Percentiles rank a stretch among this genome's conserved stretches.
Evolutionary conservation across 1,139 yeast genomes (phyloP).

Genomic region (Saccharomyces hybrid): DNA sequence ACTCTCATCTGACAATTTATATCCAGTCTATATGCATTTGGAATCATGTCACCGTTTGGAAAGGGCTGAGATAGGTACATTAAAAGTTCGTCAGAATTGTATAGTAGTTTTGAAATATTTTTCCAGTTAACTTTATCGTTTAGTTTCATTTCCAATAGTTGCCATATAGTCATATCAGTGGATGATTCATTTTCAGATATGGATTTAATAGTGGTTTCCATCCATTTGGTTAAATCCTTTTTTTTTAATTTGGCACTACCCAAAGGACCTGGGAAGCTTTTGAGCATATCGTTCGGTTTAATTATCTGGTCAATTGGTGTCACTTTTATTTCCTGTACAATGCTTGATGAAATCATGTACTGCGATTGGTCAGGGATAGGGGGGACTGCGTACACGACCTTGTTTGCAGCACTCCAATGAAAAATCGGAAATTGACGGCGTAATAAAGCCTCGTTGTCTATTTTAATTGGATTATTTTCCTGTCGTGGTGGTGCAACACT

Average conservation of each 20-base stretch:
- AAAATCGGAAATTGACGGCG: constrained; percentile 71
- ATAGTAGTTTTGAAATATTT: constrained; percentile 25
- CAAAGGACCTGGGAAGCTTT: constrained; percentile 34
- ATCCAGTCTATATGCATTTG: constrained; percentile 24
- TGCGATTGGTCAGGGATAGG: constrained; percentile 13
- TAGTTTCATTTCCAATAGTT: constrained; percentile 20
- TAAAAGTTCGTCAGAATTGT: constrained; percentile 24
- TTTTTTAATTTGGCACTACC: constrained; percentile 21
- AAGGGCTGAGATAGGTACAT: constrained; percentile 22
- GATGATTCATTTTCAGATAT: constrained; percentile 8
- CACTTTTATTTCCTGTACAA: constrained; percentile 30
- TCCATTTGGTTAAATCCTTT: constrained; percentile 29
- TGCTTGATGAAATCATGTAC: constrained; percentile 13
- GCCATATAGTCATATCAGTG: constrained; percentile 15
- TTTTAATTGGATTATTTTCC: constrained; percentile 5
- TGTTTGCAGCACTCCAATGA: constrained; percentile 53
- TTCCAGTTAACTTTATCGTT: constrained; percentile 15
- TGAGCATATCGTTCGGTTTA: constrained; percentile 22
- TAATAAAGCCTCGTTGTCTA: constrained; percentile 28
- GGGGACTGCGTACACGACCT: constrained; percentile 42
- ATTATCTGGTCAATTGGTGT: constrained; percentile 32
- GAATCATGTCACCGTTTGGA: constrained; percentile 7
- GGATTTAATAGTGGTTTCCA: constrained; percentile 13
- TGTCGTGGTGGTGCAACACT: constrained; percentile 3
- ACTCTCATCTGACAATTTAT: constrained; percentile 20